Evolutionary conservation across 495 filamentous ascomycete genomes (phyloP).

Genomic region (Neurospora sp.): DNA sequence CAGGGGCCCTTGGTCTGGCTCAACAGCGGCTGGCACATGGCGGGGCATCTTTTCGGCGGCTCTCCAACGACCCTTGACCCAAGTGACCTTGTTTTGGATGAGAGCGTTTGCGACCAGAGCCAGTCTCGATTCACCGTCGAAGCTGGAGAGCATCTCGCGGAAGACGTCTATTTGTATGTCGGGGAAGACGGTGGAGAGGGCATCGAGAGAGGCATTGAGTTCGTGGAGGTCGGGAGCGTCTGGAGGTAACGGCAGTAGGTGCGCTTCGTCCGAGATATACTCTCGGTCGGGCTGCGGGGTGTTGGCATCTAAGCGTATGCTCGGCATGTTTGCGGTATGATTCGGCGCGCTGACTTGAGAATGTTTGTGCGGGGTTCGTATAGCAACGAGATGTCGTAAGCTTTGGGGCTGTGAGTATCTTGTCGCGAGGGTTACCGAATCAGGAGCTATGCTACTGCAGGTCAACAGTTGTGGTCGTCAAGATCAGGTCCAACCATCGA

Average conservation of each 20-base stretch:
- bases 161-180: conserved; percentile 86
- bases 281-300: conserved; percentile 6
- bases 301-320: background rate
- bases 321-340: background rate
- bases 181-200: conserved; percentile 70
- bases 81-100: conserved; percentile 62
- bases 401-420: background rate
- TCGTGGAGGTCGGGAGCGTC: conserved; percentile 53
- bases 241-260: conserved; percentile 27
- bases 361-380: background rate
- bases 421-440: background rate
- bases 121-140: conserved; percentile 72
- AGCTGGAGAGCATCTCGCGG: conserved; percentile 71
- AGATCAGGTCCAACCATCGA: background rate
- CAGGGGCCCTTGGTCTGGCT: conserved; percentile 7
- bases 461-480: background rate
- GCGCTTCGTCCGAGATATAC: conserved; percentile 37
- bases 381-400: background rate
- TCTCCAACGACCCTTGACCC: conserved; percentile 66
- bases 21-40: background rate
- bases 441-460: background rate
- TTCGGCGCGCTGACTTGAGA: background rate
- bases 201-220: conserved; percentile 63
- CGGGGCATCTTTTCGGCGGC: conserved; percentile 22
- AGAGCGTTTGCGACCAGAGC: conserved; percentile 79